Evolutionary conservation across 352 stramenopile species (phyloP), one percentile per base, ranked within the genome.

Genomic region (Phytophthora pinifolia): DNA sequence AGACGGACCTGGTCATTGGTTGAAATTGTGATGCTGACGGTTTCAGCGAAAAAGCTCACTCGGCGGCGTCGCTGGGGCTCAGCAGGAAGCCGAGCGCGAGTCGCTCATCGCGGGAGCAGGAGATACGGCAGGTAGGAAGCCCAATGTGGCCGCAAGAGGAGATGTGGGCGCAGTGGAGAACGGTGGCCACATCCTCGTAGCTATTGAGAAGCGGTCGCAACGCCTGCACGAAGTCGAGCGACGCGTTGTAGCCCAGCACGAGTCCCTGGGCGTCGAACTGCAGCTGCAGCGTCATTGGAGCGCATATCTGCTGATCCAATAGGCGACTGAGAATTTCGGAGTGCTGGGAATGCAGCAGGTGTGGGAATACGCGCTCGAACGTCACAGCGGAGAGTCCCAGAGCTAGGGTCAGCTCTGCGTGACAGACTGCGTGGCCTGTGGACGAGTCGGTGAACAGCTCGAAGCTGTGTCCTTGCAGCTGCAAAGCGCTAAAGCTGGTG

Each of bases 151-250:
- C 60, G 6, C 31, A 45, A 33, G 42, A 7, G 7, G 49, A 66
- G 48, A 72, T 47, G 35, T 29, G 46, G 6, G 64, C 59, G 33
- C 39, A 25, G 17, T 57, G 34, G 14, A 73, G 46, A 34, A 51
- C 65, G 12, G 30, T 32, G n/a, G 50, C 49, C n/a, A 62, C 49
- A 31, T 51, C 55, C 10, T 51, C 50, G n/a, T 63, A 57, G 25
- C 43, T 59, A 30, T 14, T 20, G 6, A 72, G 38, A 4, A 72
- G 48, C 32, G 44, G 54, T 9, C 39, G 54, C 34, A 72, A 31
- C 3, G 47, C 48, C 1, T 37, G 12, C 2, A 66, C 29, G 29
- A 65, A 62, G 35, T 65, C 36, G 4, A 59, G 14, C 2, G 35
- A 25, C 15, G 50, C 25, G 35, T 65, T 35, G 35, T 45, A 56